Base-by-base conservation (phyloP, 768 basidiomycete species). In the Mycena haematopus region DNA sequence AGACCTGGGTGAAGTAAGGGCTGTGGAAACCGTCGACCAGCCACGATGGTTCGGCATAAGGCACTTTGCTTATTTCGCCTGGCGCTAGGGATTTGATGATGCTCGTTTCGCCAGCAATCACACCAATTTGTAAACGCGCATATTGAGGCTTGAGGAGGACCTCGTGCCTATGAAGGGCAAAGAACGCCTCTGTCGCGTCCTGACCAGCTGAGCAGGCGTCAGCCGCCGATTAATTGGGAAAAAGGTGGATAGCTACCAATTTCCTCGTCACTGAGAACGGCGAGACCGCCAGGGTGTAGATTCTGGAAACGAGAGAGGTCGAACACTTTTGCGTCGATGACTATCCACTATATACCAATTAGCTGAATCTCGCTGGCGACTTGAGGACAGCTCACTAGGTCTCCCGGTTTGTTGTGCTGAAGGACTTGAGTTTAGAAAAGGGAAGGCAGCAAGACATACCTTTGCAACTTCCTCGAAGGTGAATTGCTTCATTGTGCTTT, bases 261-360 rank as follows among this genome's bases (percentile, higher is more conserved):
- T 67, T 92, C 92, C 8, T 81, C 76, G 70, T 92, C 88, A 25
- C 87, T 74, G 24, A 97, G 82, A 11, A 93, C 93, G 2, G 85
- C 81, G 0, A 82, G 72, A 25, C 94, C 93, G 59, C 94, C 95
- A 0, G 93, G 95, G 70, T 97, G 95, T 52, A 95, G 77, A 51
- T 80, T 81, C 68, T 84, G 84, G 79, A 98, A 96, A 68, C 82
- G 86, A 21, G 89, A 85, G 21, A 96, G 75, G 75, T 95, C 88
- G 74, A 88, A 95, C 33, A 94, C 93, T 70, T 89, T 91, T 29
- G 87, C 81, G 72, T 96, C 93, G 65, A 95, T 85, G 65, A 94
- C 83, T 49, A 95, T 77, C 92, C 92, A 95, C 88, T 92, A 31
- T n/a, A n/a, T 29, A 33, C 24, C 14, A 54, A 33, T 63, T 35